Percentiles rank a stretch among this genome's conserved stretches.
Evolutionary conservation across 495 filamentous ascomycete genomes (phyloP).

Genomic region (Margaritispora aquatica): DNA sequence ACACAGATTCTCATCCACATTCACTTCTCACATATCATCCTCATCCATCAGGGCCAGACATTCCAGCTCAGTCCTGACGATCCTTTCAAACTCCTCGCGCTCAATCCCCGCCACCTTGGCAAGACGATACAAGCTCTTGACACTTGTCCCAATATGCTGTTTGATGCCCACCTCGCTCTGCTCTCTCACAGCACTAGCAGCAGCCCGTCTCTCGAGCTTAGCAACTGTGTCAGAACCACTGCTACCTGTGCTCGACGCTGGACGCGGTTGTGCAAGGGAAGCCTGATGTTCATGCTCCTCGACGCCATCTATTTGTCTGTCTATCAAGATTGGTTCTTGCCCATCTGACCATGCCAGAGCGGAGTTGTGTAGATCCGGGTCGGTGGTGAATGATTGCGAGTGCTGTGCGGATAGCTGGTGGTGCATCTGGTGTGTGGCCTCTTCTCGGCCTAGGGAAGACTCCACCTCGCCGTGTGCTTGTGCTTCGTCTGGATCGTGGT

Average conservation of each 20-base stretch:
- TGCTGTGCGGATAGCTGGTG: constrained; percentile 1
- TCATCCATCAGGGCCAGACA: constrained; percentile 70
- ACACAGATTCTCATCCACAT: no score
- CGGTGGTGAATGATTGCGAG: constrained; percentile 1
- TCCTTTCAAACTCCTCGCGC: constrained; percentile 71
- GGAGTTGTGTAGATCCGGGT: constrained; percentile 10
- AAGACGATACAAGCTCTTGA: constrained; percentile 83
- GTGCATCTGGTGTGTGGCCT: constrained; percentile 12
- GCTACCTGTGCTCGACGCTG: constrained; percentile 47
- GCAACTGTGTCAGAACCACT: constrained; percentile 52
- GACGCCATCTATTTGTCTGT: not conserved
- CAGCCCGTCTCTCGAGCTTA: constrained; percentile 57
- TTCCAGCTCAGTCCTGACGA: constrained; percentile 77
- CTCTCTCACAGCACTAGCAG: constrained; percentile 36
- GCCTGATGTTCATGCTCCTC: not conserved
- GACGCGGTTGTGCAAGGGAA: constrained; percentile 38
- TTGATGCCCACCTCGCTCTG: constrained; percentile 74
- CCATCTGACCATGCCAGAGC: constrained; percentile 12
- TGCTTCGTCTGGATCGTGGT: constrained; percentile 70
- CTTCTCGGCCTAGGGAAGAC: constrained; percentile 15
- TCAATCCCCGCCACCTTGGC: constrained; percentile 76
- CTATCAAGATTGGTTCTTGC: not conserved
- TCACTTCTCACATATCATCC: constrained; percentile 30
- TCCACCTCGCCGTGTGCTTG: constrained; percentile 21
- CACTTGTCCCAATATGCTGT: constrained; percentile 80